phyloP scores from a whole-genome alignment of 441 rosid genomes.

The Viola pubescens region DNA sequence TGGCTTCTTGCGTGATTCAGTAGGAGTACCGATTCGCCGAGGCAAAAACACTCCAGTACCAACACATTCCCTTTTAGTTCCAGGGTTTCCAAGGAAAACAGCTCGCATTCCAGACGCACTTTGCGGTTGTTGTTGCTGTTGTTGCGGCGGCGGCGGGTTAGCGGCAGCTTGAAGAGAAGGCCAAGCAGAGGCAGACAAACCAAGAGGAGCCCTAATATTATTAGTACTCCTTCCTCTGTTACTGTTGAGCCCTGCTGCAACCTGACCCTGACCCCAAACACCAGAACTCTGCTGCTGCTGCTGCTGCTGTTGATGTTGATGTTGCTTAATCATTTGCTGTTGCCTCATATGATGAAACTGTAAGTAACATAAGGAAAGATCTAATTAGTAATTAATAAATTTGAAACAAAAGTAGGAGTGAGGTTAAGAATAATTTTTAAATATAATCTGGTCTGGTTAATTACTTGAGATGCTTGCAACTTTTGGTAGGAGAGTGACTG shows the following conservation, averaged over 20 bases:
- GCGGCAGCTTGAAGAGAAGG: slow-evolving; percentile 33
- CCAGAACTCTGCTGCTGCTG: slow-evolving; percentile 16
- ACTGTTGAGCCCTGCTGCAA: slow-evolving; percentile 16
- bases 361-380: background rate
- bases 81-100: slow-evolving; percentile 39
- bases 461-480: slow-evolving; percentile 51
- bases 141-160: background rate
- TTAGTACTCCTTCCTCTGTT: slow-evolving; percentile 17
- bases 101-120: slow-evolving; percentile 48
- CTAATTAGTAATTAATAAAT: too few species aligned
- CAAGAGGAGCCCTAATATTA: slow-evolving; percentile 17
- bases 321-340: slow-evolving; percentile 36
- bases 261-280: slow-evolving; percentile 26
- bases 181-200: slow-evolving; percentile 53
- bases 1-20: slow-evolving; percentile 43
- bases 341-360: slow-evolving; percentile 50
- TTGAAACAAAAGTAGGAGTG: too few species aligned
- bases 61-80: slow-evolving; percentile 41
- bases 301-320: slow-evolving; percentile 22
- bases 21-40: slow-evolving; percentile 31
- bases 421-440: too few species aligned
- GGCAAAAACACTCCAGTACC: slow-evolving; percentile 93
- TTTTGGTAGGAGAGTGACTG: slow-evolving; percentile 43
- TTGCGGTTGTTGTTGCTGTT: slow-evolving; percentile 18
- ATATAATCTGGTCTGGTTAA: background rate